These are phyloP conservation scores for Pichia nakasei DNA, from an alignment of 805 yeast species.

Conservation along the genomic window DNA sequence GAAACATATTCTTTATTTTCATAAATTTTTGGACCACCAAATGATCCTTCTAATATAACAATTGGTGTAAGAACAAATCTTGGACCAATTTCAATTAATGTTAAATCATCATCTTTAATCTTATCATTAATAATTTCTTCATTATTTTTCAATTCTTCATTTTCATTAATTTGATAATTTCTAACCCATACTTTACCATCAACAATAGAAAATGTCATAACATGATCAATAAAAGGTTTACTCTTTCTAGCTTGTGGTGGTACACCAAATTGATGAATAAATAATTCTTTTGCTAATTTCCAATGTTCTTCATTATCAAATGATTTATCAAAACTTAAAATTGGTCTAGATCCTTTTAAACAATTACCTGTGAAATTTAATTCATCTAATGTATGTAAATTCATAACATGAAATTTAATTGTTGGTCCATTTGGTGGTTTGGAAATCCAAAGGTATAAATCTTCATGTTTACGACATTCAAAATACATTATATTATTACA, in stretches of 20 bases:
- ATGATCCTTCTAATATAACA: conserved; percentile 89
- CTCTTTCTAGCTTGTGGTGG: conserved; percentile 89
- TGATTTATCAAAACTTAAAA: conserved; percentile 76
- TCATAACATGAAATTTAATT: conserved; percentile 85
- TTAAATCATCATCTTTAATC: conserved; percentile 43
- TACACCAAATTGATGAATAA: conserved; percentile 81
- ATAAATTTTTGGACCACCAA: conserved; percentile 95
- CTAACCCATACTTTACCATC: conserved; percentile 95
- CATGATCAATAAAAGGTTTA: conserved; percentile 94
- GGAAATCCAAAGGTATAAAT: conserved; percentile 87
- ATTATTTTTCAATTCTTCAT: conserved; percentile 37
- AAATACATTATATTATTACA: conserved; percentile 92
- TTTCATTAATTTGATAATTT: conserved; percentile 78
- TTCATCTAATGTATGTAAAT: conserved; percentile 93
- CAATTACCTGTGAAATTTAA: conserved; percentile 95
- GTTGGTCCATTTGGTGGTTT: conserved; percentile 99
- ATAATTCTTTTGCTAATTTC: conserved; percentile 72
- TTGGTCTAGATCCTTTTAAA: conserved; percentile 89
- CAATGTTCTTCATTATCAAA: conserved; percentile 66
- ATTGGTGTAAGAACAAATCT: conserved; percentile 89
- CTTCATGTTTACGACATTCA: conserved; percentile 94
- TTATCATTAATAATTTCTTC: conserved; percentile 9
- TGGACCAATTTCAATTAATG: conserved; percentile 93
- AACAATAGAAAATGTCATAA: conserved; percentile 83
- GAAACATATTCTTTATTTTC: conserved; percentile 95